phyloP scores from a whole-genome alignment of 2,329 filamentous ascomycete genomes.

The Teratosphaeria pseudoeucalypti region DNA sequence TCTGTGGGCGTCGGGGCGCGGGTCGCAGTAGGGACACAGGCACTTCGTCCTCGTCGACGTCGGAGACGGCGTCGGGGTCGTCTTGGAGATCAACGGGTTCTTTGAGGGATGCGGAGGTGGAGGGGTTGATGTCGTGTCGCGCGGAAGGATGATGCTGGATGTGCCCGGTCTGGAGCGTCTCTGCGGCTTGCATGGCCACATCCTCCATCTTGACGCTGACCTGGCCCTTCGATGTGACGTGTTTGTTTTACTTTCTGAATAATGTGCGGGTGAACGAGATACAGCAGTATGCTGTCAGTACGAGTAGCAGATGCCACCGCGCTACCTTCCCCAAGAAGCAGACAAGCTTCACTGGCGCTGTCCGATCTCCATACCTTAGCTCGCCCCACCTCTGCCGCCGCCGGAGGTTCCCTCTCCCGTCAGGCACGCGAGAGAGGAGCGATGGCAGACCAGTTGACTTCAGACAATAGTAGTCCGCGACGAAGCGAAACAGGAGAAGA shows the following conservation, averaged over 20 bases:
- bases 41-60: slow-evolving; percentile 55
- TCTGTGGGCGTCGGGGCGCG: slow-evolving; percentile 41
- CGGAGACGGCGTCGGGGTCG: slow-evolving; percentile 29
- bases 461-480: not conserved
- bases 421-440: not conserved
- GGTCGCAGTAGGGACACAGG: slow-evolving; percentile 55
- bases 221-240: not conserved
- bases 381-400: not conserved
- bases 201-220: slow-evolving; percentile 14
- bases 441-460: not conserved
- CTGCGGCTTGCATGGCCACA: slow-evolving; percentile 49
- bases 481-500: not conserved
- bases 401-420: not conserved
- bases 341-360: not conserved
- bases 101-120: slow-evolving; percentile 60
- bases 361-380: not conserved
- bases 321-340: not conserved
- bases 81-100: slow-evolving; percentile 44
- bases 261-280: not conserved
- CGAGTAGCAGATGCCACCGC: not conserved
- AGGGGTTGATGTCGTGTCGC: slow-evolving; percentile 66
- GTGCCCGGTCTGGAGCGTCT: slow-evolving; percentile 69
- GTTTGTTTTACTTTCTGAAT: not conserved
- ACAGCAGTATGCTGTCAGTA: too few species aligned
- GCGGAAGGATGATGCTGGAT: slow-evolving; percentile 64